Base-by-base conservation (phyloP, 78 protist genomes). In the Protostelium mycophagum region DNA sequence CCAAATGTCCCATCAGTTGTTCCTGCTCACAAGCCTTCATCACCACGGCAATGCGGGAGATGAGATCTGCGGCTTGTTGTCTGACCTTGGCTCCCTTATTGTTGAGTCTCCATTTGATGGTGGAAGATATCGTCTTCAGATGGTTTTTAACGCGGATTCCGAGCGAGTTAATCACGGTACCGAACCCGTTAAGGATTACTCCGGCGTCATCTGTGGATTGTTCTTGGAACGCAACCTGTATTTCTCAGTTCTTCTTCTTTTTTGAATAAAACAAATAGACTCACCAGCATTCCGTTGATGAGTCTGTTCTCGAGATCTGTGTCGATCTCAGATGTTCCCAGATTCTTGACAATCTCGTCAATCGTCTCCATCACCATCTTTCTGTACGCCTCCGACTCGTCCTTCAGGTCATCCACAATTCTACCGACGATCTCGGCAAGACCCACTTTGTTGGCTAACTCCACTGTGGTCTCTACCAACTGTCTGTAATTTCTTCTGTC, bases 381-480 rank as follows among this genome's bases (percentile, higher is more conserved):
- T 83, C 99, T 93, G 92, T 94, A 98, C 28, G 97, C 92, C 90
- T 98, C 99, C 16, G 86, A 37, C 88, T 97, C 99, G 89, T 98
- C 99, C 90, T 97, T 98, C 83, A 99, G 96, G 23, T 95, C 98
- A 34, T 95, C 96, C 1, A 98, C 99, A 37, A 99, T 73, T 38
- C 94, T 87, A 1, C 51, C 63, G 35, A 98, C 63, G 23, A 99
- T 93, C 38, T 95, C 97, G 0, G 97, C 84, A n/a, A 91, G 97
- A 28, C 99, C 99, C 0, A 97, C 98, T 90, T 97, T 97, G 91
- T 92, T 94, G 51, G 99, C 99, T 0, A 99, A 38, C 89, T 97
- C 98, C 16, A 95, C 97, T 0, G 99, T 99, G 10, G 99, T 99
- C 16, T 98, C 99, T n/a, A 99, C 98, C 31, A 99, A 91, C 90